These are phyloP conservation scores for Mycena capillaripes DNA, from an alignment of 768 basidiomycete genomes.

Conservation along the genomic window DNA sequence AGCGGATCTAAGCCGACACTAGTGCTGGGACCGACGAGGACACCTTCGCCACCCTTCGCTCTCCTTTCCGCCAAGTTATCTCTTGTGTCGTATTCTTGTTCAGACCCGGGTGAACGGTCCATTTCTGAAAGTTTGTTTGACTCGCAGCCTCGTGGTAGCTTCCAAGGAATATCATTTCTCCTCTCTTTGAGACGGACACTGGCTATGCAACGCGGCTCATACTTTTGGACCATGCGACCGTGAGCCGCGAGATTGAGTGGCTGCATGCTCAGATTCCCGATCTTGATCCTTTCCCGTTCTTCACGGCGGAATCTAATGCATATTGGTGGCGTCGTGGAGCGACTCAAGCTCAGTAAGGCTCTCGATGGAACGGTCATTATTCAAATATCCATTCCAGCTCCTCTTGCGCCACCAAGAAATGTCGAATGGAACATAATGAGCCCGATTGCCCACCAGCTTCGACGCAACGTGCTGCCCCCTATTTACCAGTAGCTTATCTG, in stretches of 20 bases:
- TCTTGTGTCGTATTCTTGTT: background rate
- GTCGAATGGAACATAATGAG: background rate
- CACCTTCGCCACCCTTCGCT: background rate
- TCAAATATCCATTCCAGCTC: no score
- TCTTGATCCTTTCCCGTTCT: background rate
- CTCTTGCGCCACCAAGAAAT: background rate
- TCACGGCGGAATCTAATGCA: background rate
- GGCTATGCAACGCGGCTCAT: background rate
- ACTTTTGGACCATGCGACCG: background rate
- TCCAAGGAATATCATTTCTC: background rate
- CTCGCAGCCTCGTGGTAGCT: background rate
- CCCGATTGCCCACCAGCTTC: background rate
- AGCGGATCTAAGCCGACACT: background rate
- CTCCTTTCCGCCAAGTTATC: background rate
- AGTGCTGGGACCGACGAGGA: background rate
- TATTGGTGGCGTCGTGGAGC: background rate
- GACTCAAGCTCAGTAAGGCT: background rate
- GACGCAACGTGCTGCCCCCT: background rate
- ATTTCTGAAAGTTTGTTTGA: constrained; percentile 3
- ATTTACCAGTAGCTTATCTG: background rate
- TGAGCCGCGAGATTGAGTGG: background rate
- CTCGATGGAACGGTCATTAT: no score
- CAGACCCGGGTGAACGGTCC: background rate
- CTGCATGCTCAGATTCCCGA: constrained; percentile 4
- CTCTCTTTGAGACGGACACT: background rate